Evolutionary conservation across 371 early-diverging fungal genomes (phyloP).

Genomic region (Mucor irregularis): DNA sequence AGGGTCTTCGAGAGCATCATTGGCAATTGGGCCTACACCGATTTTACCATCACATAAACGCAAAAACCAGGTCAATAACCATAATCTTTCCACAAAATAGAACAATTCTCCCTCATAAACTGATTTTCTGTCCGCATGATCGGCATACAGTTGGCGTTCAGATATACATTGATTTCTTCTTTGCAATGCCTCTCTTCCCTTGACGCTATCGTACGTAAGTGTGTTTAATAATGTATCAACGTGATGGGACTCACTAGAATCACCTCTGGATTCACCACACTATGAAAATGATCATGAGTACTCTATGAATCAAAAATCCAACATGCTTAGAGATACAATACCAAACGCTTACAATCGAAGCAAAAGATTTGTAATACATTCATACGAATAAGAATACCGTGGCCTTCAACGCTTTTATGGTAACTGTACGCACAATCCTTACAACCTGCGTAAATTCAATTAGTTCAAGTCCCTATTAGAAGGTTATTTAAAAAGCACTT

Average conservation of each 20-base stretch:
- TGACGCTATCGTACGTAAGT: slow-evolving; percentile 38
- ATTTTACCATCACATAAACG: slow-evolving; percentile 49
- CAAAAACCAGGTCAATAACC: slow-evolving; percentile 50
- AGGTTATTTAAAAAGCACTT: slow-evolving; percentile 12
- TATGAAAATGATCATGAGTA: slow-evolving; percentile 1
- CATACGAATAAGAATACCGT: slow-evolving; percentile 48
- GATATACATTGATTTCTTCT: slow-evolving; percentile 38
- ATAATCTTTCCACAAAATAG: slow-evolving; percentile 45
- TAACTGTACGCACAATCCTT: slow-evolving; percentile 47
- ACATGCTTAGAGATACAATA: no score
- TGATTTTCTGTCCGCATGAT: slow-evolving; percentile 31
- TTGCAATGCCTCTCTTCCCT: slow-evolving; percentile 31
- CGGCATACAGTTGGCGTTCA: slow-evolving; percentile 33
- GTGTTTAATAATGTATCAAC: slow-evolving; percentile 32
- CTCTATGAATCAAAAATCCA: not conserved
- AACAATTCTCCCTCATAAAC: slow-evolving; percentile 25
- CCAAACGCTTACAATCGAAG: slow-evolving; percentile 45
- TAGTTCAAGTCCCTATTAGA: no score
- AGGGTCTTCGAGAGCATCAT: slow-evolving; percentile 31
- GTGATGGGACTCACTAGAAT: slow-evolving; percentile 43
- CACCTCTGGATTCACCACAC: slow-evolving; percentile 49
- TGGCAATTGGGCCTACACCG: slow-evolving; percentile 34
- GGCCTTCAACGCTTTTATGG: slow-evolving; percentile 38
- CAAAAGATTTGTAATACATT: slow-evolving; percentile 48
- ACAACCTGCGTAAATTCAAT: slow-evolving; percentile 26